These are phyloP conservation scores for Tubosaeta sp. DNA, from an alignment of 768 basidiomycete genomes.

Conservation along the genomic window DNA sequence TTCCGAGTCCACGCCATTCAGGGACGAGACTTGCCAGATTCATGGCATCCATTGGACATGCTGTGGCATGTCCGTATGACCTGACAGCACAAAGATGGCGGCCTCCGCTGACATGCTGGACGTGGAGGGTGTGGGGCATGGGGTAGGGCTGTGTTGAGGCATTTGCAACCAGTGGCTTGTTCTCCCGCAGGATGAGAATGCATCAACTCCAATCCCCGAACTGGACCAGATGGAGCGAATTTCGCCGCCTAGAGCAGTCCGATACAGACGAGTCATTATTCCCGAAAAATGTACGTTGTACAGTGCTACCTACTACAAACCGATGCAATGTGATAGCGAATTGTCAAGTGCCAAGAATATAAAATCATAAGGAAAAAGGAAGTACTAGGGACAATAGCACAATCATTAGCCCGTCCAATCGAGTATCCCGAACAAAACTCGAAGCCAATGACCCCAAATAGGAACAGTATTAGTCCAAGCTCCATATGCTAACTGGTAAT, in stretches of 20 bases:
- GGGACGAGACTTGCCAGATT: background rate
- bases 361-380: conserved; percentile 22
- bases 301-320: conserved; percentile 29
- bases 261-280: background rate
- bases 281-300: conserved; percentile 18
- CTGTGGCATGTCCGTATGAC: conserved; percentile 11
- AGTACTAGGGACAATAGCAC: conserved; percentile 20
- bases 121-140: conserved; percentile 19
- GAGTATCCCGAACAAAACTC: conserved; percentile 29
- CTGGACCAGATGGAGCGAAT: background rate
- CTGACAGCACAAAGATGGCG: conserved; percentile 23
- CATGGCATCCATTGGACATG: conserved; percentile 3
- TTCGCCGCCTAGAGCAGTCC: background rate
- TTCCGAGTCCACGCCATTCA: conserved; percentile 1
- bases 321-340: conserved; percentile 28
- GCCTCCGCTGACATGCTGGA: conserved; percentile 20
- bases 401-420: conserved; percentile 29
- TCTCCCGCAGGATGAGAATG: conserved; percentile 11
- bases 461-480: conserved; percentile 29
- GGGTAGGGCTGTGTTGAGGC: conserved; percentile 23
- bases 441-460: conserved; percentile 26
- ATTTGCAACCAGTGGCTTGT: background rate
- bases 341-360: conserved; percentile 29
- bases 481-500: conserved; percentile 31
- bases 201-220: background rate